Evolutionary conservation across 2,329 filamentous ascomycete genomes (phyloP).

Genomic region (Akanthomyces dipterigenus): DNA sequence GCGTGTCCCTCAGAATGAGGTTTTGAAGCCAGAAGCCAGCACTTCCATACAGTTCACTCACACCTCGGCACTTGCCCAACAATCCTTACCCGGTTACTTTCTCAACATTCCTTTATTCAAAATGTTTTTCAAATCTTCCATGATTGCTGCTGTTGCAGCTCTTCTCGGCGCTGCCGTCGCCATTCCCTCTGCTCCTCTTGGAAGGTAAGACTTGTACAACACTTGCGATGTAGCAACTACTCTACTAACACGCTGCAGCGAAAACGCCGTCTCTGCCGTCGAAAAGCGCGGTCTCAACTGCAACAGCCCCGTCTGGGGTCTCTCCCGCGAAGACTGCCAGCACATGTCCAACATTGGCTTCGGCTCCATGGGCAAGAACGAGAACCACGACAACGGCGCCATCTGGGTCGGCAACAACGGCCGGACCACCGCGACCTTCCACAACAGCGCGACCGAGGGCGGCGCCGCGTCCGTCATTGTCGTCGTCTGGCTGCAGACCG

Average conservation of each 20-base stretch:
- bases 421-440: constrained; percentile 23
- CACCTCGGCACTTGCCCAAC: background rate
- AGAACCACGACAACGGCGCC: constrained; percentile 15
- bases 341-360: constrained; percentile 24
- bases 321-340: constrained; percentile 20
- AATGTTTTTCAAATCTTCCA: constrained; percentile 5
- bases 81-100: background rate
- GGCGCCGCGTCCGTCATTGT: constrained; percentile 18
- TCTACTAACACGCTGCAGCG: background rate
- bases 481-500: constrained; percentile 21
- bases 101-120: background rate
- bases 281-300: constrained; percentile 12
- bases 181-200: background rate
- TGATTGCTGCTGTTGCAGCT: background rate
- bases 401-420: constrained; percentile 26
- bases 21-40: background rate
- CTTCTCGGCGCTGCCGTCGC: background rate
- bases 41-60: background rate
- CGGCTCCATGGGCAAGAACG: constrained; percentile 20
- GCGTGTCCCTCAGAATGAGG: background rate
- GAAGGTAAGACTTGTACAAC: background rate
- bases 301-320: constrained; percentile 16
- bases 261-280: background rate
- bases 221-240: too few species aligned
- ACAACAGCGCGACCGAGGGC: constrained; percentile 18